Evolutionary conservation across 306 rosid genomes (phyloP).

Genomic region (Vicia faba): DNA sequence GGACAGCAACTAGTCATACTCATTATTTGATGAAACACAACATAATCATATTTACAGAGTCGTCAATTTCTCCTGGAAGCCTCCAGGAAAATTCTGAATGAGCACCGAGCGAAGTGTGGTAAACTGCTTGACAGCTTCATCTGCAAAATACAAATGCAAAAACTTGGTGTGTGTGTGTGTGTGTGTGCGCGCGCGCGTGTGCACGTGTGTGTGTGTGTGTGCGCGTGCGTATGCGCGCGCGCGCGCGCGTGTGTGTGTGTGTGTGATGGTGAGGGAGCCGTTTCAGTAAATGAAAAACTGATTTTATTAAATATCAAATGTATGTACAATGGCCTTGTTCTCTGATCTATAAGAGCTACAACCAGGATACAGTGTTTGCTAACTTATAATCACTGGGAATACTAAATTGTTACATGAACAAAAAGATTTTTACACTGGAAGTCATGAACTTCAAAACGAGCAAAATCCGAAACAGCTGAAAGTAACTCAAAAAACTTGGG

Average conservation of each 20-base stretch:
- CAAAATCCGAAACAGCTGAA: slow-evolving; percentile 64
- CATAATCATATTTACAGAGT: slow-evolving; percentile 13
- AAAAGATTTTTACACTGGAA: slow-evolving; percentile 75
- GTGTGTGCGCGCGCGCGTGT: no score
- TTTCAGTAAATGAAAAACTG: slow-evolving; percentile 52
- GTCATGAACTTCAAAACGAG: slow-evolving; percentile 62
- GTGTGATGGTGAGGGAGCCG: neutral
- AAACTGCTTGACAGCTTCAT: slow-evolving; percentile 37
- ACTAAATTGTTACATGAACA: slow-evolving; percentile 75
- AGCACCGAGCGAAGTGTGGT: slow-evolving; percentile 31
- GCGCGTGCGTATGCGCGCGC: no score
- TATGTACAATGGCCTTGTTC: slow-evolving; percentile 76
- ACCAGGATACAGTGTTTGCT: slow-evolving; percentile 72
- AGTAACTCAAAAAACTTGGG: slow-evolving; percentile 71
- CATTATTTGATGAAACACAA: slow-evolving; percentile 15
- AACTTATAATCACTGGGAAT: slow-evolving; percentile 62
- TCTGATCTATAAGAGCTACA: slow-evolving; percentile 73
- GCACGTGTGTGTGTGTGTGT: neutral
- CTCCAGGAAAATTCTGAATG: slow-evolving; percentile 1
- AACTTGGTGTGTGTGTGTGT: neutral
- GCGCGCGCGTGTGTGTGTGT: neutral
- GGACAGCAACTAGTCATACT: slow-evolving; percentile 12
- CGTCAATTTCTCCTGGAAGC: neutral
- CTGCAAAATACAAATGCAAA: slow-evolving; percentile 37
- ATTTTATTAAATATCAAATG: slow-evolving; percentile 77